These are phyloP conservation scores for Paecilomyces formosus DNA, from an alignment of 2,329 filamentous ascomycete genomes.

Conservation along the genomic window DNA sequence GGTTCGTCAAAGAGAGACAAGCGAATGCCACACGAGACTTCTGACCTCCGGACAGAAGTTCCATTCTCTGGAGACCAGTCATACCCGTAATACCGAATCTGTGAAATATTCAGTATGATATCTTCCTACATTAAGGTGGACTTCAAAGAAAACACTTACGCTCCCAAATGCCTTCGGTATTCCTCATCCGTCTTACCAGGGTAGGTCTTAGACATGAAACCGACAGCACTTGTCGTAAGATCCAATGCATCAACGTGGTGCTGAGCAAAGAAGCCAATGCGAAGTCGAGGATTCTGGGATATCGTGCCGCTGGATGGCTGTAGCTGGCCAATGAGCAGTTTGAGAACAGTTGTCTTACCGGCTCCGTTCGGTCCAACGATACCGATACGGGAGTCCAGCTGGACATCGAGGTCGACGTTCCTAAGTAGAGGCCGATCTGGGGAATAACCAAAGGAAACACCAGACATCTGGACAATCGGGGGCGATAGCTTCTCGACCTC, in stretches of 20 bases:
- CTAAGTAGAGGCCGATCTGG: slow-evolving; percentile 70
- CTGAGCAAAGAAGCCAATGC: slow-evolving; percentile 95
- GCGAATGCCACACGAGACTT: slow-evolving; percentile 98
- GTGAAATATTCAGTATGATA: slow-evolving; percentile 12
- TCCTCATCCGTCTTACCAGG: slow-evolving; percentile 92
- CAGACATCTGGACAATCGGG: slow-evolving; percentile 95
- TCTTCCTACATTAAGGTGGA: slow-evolving; percentile 7
- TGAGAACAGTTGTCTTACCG: slow-evolving; percentile 96
- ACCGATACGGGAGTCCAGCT: slow-evolving; percentile 94
- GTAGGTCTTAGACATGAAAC: slow-evolving; percentile 91
- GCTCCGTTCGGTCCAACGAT: slow-evolving; percentile 99
- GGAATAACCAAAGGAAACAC: slow-evolving; percentile 82
- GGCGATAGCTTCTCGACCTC: slow-evolving; percentile 96
- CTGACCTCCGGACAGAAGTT: slow-evolving; percentile 85
- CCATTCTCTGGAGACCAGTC: slow-evolving; percentile 95
- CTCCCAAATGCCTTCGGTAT: slow-evolving; percentile 89
- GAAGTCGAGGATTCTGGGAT: slow-evolving; percentile 77
- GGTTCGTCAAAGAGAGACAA: slow-evolving; percentile 87
- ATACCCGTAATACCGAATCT: slow-evolving; percentile 75
- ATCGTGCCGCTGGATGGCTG: slow-evolving; percentile 71
- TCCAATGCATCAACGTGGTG: slow-evolving; percentile 97
- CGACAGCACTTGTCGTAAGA: slow-evolving; percentile 78
- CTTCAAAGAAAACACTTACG: slow-evolving; percentile 47
- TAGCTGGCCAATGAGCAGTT: slow-evolving; percentile 87
- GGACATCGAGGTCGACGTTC: slow-evolving; percentile 90